These are phyloP conservation scores for Achaetomiella virescens DNA, from an alignment of 495 filamentous ascomycete genomes.

Conservation along the genomic window DNA sequence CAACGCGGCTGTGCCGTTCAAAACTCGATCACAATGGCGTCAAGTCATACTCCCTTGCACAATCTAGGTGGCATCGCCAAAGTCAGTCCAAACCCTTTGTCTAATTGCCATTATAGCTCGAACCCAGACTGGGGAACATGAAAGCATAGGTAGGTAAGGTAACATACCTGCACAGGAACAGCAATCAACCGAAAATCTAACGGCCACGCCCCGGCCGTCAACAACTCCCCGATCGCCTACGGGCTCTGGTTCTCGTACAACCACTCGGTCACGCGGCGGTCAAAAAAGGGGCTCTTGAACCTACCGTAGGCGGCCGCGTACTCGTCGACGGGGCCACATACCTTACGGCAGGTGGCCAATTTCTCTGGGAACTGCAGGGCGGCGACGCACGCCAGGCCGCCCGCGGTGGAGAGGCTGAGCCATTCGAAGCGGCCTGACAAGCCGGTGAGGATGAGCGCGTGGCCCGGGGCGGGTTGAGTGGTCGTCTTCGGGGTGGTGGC, in stretches of 20 bases:
- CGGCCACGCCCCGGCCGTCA: not conserved
- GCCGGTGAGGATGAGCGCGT: not conserved
- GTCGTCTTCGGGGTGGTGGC: not conserved
- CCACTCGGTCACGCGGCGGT: not conserved
- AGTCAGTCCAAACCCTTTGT: not conserved
- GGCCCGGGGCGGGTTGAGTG: not conserved
- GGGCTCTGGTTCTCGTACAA: not conserved
- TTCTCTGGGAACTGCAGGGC: not conserved
- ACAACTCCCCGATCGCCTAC: not conserved
- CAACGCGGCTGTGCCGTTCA: not conserved
- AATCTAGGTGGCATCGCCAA: not conserved
- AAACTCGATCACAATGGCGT: not conserved
- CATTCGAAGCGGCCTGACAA: not conserved
- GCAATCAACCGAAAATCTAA: not conserved
- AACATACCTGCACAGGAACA: not conserved
- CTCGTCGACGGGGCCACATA: not conserved
- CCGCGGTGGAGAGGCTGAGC: not conserved
- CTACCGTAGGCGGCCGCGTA: not conserved
- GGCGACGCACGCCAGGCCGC: not conserved
- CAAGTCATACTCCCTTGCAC: not conserved
- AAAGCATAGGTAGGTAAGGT: not conserved
- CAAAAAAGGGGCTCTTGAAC: not conserved
- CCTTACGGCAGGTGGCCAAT: not conserved
- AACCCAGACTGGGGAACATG: not conserved
- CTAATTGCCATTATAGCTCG: not conserved